A percentile compares a stretch with the other conserved stretches of the same genome.
Evolutionary conservation across 805 yeast species (phyloP).

Genomic region (Nakazawaea wickerhamii): DNA sequence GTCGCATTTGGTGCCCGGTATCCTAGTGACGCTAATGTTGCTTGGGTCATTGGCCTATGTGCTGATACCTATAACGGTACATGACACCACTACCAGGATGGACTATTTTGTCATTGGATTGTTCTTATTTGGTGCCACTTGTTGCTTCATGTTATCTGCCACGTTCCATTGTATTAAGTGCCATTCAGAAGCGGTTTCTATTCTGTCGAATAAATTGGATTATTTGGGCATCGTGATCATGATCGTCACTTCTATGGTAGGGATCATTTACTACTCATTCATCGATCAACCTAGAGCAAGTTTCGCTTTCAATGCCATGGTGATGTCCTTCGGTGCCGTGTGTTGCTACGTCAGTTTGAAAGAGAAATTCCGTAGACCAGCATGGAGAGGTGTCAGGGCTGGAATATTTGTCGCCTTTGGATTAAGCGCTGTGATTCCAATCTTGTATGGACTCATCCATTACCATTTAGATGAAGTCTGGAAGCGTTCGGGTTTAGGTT

Average conservation of each 20-base stretch:
- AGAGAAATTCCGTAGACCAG: constrained; percentile 60
- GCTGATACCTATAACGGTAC: constrained; percentile 26
- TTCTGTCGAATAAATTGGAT: constrained; percentile 45
- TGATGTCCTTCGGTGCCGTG: constrained; percentile 48
- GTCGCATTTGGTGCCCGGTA: constrained; percentile 44
- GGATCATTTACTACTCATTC: constrained; percentile 33
- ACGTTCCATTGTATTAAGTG: constrained; percentile 45
- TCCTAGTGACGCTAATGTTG: constrained; percentile 23
- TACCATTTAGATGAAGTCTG: constrained; percentile 48
- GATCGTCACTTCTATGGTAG: constrained; percentile 42
- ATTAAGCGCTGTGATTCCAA: constrained; percentile 68
- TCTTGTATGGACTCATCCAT: constrained; percentile 42
- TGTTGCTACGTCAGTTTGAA: constrained; percentile 63
- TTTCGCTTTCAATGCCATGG: constrained; percentile 35
- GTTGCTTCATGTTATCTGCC: constrained; percentile 44
- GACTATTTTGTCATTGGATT: constrained; percentile 36
- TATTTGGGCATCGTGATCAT: constrained; percentile 50
- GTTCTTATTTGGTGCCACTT: constrained; percentile 40
- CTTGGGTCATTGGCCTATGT: constrained; percentile 14
- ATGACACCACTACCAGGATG: constrained; percentile 22
- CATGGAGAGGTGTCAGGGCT: constrained; percentile 75
- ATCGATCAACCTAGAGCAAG: constrained; percentile 37
- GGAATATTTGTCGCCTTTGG: constrained; percentile 78
- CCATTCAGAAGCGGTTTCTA: constrained; percentile 39
- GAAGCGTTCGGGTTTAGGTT: constrained; percentile 48